Evolutionary conservation across 345 rosid genomes (phyloP), one percentile per base, ranked within the genome.

Genomic region (Aegle marmelos): DNA sequence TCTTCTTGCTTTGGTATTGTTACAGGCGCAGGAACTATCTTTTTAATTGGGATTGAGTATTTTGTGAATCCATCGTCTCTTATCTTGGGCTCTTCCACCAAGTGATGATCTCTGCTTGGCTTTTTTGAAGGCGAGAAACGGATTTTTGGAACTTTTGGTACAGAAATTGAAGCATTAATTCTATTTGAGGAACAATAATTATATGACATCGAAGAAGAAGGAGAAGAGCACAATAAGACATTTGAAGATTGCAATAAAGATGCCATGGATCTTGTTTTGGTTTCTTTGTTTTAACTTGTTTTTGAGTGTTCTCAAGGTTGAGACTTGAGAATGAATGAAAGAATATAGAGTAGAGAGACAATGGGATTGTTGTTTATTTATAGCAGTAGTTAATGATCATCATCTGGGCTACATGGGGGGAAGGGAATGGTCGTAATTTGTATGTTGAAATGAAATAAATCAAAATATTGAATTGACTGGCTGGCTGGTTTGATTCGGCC

Each of bases 101-200:
- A 37, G 0, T 3, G 50, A 14, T 3, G 50, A 45, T 45, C 50
- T 45, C 50, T 45, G 50, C 17, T 45, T 45, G 50, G 50, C 50
- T 45, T 45, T 45, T 45, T 45, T 1, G 88, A 84, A 75, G 71
- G 22, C 6, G 90, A 77, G 58, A 89, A 67, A 0, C 81, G 59
- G 76, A 85, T 74, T 63, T 61, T 80, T 1, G 90, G 90, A 45
- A 88, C 76, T 24, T 83, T 87, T 3, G 91, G 93, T 41, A 87
- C 72, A 13, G 91, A 83, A 8, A 91, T 53, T 14, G 87, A 31
- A 69, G 58, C 73, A 68, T 9, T 54, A 54, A 53, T 34, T 76
- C 58, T 76, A 28, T 21, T 13, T 1, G 50, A 45, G 50, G 50
- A 45, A 13, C 50, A 45, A 13, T 45, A 45, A 13, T 45, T 13